Evolutionary conservation across 2,329 filamentous ascomycete species (phyloP), one percentile per base, ranked within the genome.

Genomic region (Microcera coccophila): DNA sequence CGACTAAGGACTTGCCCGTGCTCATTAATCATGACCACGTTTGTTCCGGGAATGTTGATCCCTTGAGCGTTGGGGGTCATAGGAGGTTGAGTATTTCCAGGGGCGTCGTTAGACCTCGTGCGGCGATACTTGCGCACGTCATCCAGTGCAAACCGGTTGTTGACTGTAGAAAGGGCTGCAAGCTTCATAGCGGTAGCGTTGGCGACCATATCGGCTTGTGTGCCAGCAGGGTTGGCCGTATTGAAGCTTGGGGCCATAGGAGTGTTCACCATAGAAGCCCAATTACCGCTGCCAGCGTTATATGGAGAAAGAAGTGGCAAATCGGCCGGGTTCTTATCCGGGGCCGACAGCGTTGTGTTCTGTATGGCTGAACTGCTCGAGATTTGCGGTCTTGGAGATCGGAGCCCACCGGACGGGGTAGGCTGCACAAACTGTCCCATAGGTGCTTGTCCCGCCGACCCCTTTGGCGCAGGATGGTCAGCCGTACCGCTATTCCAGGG

Each of bases 181-280:
- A 98, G 79, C 67, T 98, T 98, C 93, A 98, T 98, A 17, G 93
- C 93, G 14, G 93, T 97, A 19, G 93, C 93, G 62, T 97, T 98
- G 45, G 93, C 93, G 44, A 98, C 86, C 91, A 97, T 97, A 61
- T 98, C 93, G 14, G 90, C 90, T 64, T 96, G 90, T 42, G 78
- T 83, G 36, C 73, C 74, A 31, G 72, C 70, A 29, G 69, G 69
- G 53, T 77, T 64, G 41, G 53, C 57, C 14, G 74, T 69, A 50
- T 78, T 84, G 66, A 97, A 98, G 53, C 84, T 91, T 31, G 88
- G 73, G 4, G 91, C 87, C 86, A 97, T 94, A 2, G 93, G 93
- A 2, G 93, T 98, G 70, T 95, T 97, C 51, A 94, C 84, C 87
- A 96, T 95, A 8, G 93, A 97, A 18, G 93, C 93, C 93, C 93